Percentiles rank a stretch among this genome's conserved stretches.
Conservation (phyloP, 352 stramenopile species). For the Pythium periplocum region DNA sequence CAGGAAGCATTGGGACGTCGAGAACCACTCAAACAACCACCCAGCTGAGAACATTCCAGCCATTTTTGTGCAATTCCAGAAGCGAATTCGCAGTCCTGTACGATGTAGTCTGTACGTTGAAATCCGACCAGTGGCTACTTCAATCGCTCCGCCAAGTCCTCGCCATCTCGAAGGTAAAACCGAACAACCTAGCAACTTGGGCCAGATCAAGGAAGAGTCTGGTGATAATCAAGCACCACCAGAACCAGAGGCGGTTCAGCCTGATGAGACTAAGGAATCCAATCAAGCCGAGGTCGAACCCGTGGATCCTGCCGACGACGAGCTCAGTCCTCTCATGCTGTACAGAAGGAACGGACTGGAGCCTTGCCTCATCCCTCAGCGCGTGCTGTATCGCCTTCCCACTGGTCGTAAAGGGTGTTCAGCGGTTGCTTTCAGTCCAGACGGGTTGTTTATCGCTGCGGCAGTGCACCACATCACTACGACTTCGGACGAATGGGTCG, state of each 20-base stretch:
- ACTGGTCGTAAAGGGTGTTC: constrained; percentile 57
- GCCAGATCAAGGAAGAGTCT: too few species aligned
- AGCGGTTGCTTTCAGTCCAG: constrained; percentile 51
- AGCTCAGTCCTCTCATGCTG: constrained; percentile 6
- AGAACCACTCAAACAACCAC: constrained; percentile 5
- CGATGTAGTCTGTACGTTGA: constrained; percentile 36
- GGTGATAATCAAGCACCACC: too few species aligned
- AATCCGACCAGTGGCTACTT: constrained; percentile 16
- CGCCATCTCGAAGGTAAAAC: too few species aligned
- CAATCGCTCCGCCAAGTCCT: too few species aligned
- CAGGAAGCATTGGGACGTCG: constrained; percentile 38
- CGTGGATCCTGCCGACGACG: too few species aligned
- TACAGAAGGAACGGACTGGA: constrained; percentile 34
- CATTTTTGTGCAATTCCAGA: constrained; percentile 66
- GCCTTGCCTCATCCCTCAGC: constrained; percentile 49
- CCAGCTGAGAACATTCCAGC: constrained; percentile 25
- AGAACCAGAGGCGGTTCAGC: too few species aligned
- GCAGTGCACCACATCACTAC: constrained; percentile 22
- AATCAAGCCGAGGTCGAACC: too few species aligned
- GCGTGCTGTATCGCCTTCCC: constrained; percentile 43
- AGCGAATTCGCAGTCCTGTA: constrained; percentile 21
- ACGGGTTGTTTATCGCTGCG: constrained; percentile 44
- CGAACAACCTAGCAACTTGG: too few species aligned
- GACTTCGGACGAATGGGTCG: constrained; percentile 13
- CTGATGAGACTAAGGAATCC: too few species aligned